Base-by-base conservation (phyloP, 306 rosid genomes). In the Pyrus betulifolia region DNA sequence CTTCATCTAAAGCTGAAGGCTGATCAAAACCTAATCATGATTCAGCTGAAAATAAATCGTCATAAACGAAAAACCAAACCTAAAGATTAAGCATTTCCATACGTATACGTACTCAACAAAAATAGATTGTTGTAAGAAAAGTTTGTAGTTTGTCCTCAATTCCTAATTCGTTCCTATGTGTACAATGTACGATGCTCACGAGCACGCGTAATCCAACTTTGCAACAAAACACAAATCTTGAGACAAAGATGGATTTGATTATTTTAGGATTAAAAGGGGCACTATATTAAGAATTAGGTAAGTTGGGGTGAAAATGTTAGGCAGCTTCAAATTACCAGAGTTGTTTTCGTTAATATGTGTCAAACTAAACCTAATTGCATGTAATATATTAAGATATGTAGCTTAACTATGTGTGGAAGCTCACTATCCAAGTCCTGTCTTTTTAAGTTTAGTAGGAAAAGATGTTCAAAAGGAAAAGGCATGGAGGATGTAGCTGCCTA, bases 381-480 rank as follows among this genome's bases (percentile, higher is more conserved):
- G 38, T 57, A 15, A 72, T 69, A 74, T 68, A 57, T 63, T 35
- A 82, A 65, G 76, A 74, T 25, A 38, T n/a, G 6, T 45, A 72
- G 27, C 21, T 15, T 49, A 49, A 6, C 46, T 57, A 76, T 75
- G 88, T 69, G 81, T 83, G 82, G 83, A 86, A 82, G 82, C 83
- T 81, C 82, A 68, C 44, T 74, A 23, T 59, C 62, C 28, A 21
- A 57, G 81, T 67, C 62, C 55, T 74, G 23, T 57, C 64, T 74
- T 61, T 49, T 49, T 69, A 64, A 80, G 71, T 74, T 70, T 40
- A 54, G 82, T 69, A 22, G 51, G 69, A 79, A 67, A 78, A 57
- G 67, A 66, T n/a, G 51, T 31, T n/a, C 18, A 62, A 54, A 74
- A 58, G 27, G 5, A 44, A 79, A 63, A 27, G 51, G 35, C 60